Evolutionary conservation across 768 basidiomycete genomes (phyloP), one percentile per base, ranked within the genome.

Genomic region (Pulveroboletus sp.): DNA sequence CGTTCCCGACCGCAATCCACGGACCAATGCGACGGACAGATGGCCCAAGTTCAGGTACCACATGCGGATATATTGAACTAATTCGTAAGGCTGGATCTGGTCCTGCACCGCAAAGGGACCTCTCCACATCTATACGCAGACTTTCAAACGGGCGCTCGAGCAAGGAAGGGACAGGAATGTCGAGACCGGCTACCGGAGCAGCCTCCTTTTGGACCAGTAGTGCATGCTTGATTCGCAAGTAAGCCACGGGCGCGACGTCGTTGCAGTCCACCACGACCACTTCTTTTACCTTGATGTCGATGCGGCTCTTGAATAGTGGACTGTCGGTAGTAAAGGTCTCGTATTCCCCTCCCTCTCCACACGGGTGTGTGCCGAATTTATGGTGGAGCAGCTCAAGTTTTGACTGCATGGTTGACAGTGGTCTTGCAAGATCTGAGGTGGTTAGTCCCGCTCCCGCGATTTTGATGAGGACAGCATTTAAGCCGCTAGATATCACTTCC

Each of bases 341-440:
- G 68, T 97, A 99, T 71, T 99, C 96, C 2, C 96, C 96, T 2
- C 96, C 96, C 71, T 99, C 96, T 9, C 96, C 96, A 54, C 95
- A 97, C 2, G 95, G 79, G 63, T 99, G 96, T 0, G 87, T 85
- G 5, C 93, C 93, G 59, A 93, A 99, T 26, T 81, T 69, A 9
- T 69, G 62, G 64, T 94, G 91, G 59, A 99, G 76, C 57, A 80
- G 84, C 14, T 72, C 57, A 21, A 99, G 71, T 6, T 80, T 86
- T 2, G 80, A 75, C 56, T 85, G 76, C 82, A 96, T 90, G 51
- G 87, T 72, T 1, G 68, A 73, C 21, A 99, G 73, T 0, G 81
- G 76, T 66, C 81, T 83, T 15, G 92, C 89, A 5, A 99, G 82
- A 64, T 98, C 87, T 28, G 80, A 73, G 0, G 76, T 71, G 10